These are phyloP conservation scores for Pseudogymnoascus sp. DNA, from an alignment of 2,329 filamentous ascomycete species.

Conservation along the genomic window DNA sequence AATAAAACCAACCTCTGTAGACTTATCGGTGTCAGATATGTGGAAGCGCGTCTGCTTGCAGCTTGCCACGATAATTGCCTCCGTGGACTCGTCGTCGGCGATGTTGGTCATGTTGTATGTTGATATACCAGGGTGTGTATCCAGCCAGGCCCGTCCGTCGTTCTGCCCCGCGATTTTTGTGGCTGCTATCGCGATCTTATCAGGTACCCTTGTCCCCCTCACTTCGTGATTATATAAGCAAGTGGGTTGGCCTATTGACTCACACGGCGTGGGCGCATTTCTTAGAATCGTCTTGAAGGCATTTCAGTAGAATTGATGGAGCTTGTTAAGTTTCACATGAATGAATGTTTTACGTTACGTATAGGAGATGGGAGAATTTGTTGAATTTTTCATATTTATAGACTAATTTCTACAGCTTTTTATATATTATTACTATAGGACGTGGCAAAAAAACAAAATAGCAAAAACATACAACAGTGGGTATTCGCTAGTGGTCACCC, in stretches of 20 bases:
- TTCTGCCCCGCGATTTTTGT: slow-evolving; percentile 4
- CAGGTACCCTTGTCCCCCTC: background rate
- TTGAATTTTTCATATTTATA: background rate
- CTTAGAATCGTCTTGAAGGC: background rate
- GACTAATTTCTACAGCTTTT: no score
- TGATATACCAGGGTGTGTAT: background rate
- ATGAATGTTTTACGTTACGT: background rate
- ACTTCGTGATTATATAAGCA: background rate
- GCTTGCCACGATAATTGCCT: slow-evolving; percentile 24
- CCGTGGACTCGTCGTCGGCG: background rate
- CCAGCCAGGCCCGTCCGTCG: slow-evolving; percentile 8
- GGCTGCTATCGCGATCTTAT: slow-evolving; percentile 10
- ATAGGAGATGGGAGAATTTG: background rate
- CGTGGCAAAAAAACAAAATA: no score
- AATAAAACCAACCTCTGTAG: background rate
- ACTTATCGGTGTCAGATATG: slow-evolving; percentile 26
- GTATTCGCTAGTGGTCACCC: no score
- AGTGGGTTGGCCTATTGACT: background rate
- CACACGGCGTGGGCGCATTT: background rate
- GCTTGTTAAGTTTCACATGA: background rate
- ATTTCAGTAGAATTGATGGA: background rate
- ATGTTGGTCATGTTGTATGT: slow-evolving; percentile 4
- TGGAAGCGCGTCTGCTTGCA: slow-evolving; percentile 32
- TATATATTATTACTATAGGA: no score
- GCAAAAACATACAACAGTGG: no score